These are phyloP conservation scores for Angomonas ambiguus DNA, from an alignment of 208 protist species.

Conservation along the genomic window DNA sequence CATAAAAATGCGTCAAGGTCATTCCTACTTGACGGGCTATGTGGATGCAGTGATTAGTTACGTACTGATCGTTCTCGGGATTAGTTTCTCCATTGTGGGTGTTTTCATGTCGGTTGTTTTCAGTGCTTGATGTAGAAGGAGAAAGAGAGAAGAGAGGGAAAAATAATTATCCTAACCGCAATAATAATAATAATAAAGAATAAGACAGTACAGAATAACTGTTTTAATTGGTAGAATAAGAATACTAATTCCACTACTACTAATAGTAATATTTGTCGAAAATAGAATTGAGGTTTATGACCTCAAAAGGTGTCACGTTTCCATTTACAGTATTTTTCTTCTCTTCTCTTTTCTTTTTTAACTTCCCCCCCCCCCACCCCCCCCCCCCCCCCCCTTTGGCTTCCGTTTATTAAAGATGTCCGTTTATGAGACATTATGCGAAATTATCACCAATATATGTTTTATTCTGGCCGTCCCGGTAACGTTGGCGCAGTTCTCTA, in stretches of 20 bases:
- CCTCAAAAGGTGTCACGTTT: not conserved
- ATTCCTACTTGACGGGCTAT: slow-evolving; percentile 49
- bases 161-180: not conserved
- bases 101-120: slow-evolving; percentile 55
- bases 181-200: not conserved
- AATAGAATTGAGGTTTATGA: too few species aligned
- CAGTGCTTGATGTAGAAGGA: slow-evolving; percentile 1
- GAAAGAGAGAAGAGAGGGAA: not conserved
- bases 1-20: slow-evolving; percentile 53
- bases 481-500: slow-evolving; percentile 29
- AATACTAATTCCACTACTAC: too few species aligned
- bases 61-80: slow-evolving; percentile 39
- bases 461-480: slow-evolving; percentile 56
- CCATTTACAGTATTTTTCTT: not conserved
- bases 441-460: slow-evolving; percentile 69
- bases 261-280: too few species aligned
- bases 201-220: too few species aligned
- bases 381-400: not conserved
- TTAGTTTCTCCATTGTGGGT: slow-evolving; percentile 46
- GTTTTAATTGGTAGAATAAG: too few species aligned
- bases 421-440: slow-evolving; percentile 54
- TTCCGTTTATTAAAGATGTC: not conserved
- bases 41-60: slow-evolving; percentile 39
- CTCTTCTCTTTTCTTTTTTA: slow-evolving; percentile 7
- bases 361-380: not conserved